Percentiles rank a stretch among this genome's conserved stretches.
Evolutionary conservation across 2,329 filamentous ascomycete species (phyloP).

Genomic region (Colletotrichum australisinense): DNA sequence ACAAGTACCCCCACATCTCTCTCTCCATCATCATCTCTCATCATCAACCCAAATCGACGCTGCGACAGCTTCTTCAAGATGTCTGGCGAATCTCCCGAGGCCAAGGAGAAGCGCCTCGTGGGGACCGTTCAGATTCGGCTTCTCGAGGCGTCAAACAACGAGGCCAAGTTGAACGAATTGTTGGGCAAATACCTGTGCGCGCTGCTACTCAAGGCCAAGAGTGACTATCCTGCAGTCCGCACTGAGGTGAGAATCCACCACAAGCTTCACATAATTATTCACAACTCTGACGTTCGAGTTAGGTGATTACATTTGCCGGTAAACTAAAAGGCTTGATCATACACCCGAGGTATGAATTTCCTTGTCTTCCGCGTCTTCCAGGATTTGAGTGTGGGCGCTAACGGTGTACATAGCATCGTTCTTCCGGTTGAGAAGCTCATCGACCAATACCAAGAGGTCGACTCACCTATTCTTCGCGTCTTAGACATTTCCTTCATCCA

Average conservation of each 20-base stretch:
- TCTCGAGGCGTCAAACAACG: constrained; percentile 80
- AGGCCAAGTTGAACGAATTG: constrained; percentile 82
- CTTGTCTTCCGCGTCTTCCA: not conserved
- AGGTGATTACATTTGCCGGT: constrained; percentile 36
- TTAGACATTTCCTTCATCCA: constrained; percentile 92
- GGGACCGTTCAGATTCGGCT: constrained; percentile 89
- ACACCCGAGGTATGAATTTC: constrained; percentile 15
- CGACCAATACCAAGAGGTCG: constrained; percentile 85
- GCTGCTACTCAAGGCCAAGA: constrained; percentile 86
- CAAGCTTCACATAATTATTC: constrained; percentile 5
- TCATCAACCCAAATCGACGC: constrained; percentile 6
- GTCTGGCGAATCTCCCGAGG: constrained; percentile 35
- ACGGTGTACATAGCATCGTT: constrained; percentile 64
- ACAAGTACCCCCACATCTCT: constrained; percentile 15
- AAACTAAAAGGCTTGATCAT: constrained; percentile 25
- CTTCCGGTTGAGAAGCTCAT: constrained; percentile 87
- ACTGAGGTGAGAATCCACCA: constrained; percentile 18
- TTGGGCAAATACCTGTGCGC: constrained; percentile 84
- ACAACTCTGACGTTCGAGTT: not conserved
- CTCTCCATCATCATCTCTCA: constrained; percentile 1
- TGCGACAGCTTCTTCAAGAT: constrained; percentile 16
- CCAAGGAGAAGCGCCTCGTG: constrained; percentile 71
- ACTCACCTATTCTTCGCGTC: constrained; percentile 81
- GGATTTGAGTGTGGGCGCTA: not conserved
- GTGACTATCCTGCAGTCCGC: constrained; percentile 82